These are phyloP conservation scores for Barnettozyma wickerhamii DNA, from an alignment of 805 yeast species.

Conservation along the genomic window DNA sequence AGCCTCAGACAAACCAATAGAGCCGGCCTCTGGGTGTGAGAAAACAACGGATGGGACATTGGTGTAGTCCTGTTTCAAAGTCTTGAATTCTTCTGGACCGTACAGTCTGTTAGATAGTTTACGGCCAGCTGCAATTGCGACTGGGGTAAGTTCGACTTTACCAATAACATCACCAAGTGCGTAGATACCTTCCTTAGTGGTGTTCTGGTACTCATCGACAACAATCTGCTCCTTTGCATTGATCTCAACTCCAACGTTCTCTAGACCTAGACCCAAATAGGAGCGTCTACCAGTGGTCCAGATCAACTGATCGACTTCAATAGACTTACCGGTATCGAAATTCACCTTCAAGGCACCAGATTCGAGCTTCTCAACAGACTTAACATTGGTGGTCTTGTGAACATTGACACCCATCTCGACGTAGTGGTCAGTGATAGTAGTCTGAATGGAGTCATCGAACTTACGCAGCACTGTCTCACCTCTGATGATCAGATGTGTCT, in stretches of 20 bases:
- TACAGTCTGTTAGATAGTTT: constrained; percentile 87
- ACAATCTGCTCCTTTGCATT: constrained; percentile 58
- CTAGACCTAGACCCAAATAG: constrained; percentile 67
- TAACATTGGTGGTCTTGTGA: constrained; percentile 59
- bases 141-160: constrained; percentile 92
- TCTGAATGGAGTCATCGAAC: constrained; percentile 79
- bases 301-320: constrained; percentile 75
- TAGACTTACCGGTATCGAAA: constrained; percentile 33
- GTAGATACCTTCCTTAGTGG: constrained; percentile 64
- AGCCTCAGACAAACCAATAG: constrained; percentile 80
- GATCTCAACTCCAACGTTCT: constrained; percentile 65
- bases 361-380: constrained; percentile 42
- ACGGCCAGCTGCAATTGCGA: constrained; percentile 98
- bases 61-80: constrained; percentile 77
- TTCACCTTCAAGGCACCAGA: constrained; percentile 47
- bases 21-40: constrained; percentile 96
- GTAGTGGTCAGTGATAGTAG: constrained; percentile 76
- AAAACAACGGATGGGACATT: constrained; percentile 96
- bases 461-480: constrained; percentile 87
- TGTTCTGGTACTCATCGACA: constrained; percentile 86
- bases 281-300: constrained; percentile 96
- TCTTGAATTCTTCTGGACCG: constrained; percentile 66
- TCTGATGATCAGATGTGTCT: constrained; percentile 84
- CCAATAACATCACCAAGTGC: constrained; percentile 96
- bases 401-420: constrained; percentile 76